These are phyloP conservation scores for Melampsora americana DNA, from an alignment of 1,284 basidiomycete genomes.

Conservation along the genomic window DNA sequence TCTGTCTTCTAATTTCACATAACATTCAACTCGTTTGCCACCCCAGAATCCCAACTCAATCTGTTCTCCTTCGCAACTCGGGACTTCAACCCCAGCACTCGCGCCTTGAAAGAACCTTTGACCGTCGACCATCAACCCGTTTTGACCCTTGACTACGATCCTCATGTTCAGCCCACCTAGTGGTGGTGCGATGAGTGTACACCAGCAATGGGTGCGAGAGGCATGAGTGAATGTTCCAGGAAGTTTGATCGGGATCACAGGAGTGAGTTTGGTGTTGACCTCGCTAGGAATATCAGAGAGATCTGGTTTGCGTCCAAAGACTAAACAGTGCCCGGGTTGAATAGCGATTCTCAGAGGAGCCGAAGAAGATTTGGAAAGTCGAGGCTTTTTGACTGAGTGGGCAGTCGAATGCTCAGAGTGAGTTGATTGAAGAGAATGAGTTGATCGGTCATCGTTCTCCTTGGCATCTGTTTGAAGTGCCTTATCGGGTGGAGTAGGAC, in stretches of 20 bases:
- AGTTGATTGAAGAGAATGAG: background rate
- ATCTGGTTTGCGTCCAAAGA: slow-evolving; percentile 41
- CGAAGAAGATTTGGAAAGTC: background rate
- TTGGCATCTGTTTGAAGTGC: background rate
- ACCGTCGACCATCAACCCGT: slow-evolving; percentile 42
- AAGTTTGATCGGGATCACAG: slow-evolving; percentile 22
- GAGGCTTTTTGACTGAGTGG: slow-evolving; percentile 1
- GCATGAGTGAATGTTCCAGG: slow-evolving; percentile 43
- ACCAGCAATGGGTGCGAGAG: slow-evolving; percentile 40
- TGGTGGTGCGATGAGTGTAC: slow-evolving; percentile 39
- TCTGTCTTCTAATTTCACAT: slow-evolving; percentile 35
- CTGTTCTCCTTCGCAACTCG: slow-evolving; percentile 36
- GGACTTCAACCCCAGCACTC: slow-evolving; percentile 39
- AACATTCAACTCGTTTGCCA: slow-evolving; percentile 41
- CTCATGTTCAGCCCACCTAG: slow-evolving; percentile 35
- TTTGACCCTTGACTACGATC: slow-evolving; percentile 44
- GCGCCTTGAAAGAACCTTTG: slow-evolving; percentile 36
- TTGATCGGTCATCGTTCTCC: background rate
- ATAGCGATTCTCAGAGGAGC: slow-evolving; percentile 29
- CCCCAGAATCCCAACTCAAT: slow-evolving; percentile 41
- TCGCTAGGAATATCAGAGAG: slow-evolving; percentile 16
- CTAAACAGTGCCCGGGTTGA: slow-evolving; percentile 34
- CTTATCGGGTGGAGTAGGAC: background rate
- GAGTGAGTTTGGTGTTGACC: background rate
- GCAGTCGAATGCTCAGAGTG: background rate